Base-by-base conservation (phyloP, 2,329 filamentous ascomycete species). In the Aspergillus awamori region DNA sequence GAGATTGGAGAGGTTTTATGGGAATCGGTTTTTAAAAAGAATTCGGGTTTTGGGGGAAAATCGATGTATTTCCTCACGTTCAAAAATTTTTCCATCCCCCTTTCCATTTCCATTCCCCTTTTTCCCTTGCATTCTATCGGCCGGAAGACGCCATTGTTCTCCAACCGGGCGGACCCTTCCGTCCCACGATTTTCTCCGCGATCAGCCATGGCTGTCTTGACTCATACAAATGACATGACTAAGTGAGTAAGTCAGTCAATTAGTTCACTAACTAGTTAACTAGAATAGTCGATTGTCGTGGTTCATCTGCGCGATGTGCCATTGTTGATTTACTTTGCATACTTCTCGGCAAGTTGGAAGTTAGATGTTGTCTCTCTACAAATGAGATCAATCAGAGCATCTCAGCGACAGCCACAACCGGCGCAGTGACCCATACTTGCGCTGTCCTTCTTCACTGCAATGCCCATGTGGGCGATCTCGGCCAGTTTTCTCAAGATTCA, bases 101-200 rank as follows among this genome's bases (percentile, higher is more conserved):
- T 62, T 28, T 51, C 48, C 13, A 10, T 15, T n/a, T 36, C 39
- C 26, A 52, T 36, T 57, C 24, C 20, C 8, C 24, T 13, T 47
- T 45, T 48, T 22, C 45, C 30, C 54, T 53, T 49, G 36, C 36
- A 30, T 60, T 43, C 36, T 58, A 60, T 57, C 62, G 54, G 59
- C 59, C 59, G 60, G 52, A 61, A 54, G 39, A 43, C 28, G 33
- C 53, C 28, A 36, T 36, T 57, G 49, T 51, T 43, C 20, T 48
- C 52, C 30, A 58, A 41, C 63, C 33, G 63, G 63, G 61, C 63
- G 63, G 63, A 57, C 53, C 61, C 61, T 63, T 59, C 63, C 63
- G 63, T 56, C 7, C 38, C 47, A 17, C 62, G 57, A 57, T 26
- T 53, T 36, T 20, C 49, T 36, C 38, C 57, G 20, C 51, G 28